These are phyloP conservation scores for Pterocarpus macrocarpus DNA, from an alignment of 306 rosid species.

Conservation along the genomic window DNA sequence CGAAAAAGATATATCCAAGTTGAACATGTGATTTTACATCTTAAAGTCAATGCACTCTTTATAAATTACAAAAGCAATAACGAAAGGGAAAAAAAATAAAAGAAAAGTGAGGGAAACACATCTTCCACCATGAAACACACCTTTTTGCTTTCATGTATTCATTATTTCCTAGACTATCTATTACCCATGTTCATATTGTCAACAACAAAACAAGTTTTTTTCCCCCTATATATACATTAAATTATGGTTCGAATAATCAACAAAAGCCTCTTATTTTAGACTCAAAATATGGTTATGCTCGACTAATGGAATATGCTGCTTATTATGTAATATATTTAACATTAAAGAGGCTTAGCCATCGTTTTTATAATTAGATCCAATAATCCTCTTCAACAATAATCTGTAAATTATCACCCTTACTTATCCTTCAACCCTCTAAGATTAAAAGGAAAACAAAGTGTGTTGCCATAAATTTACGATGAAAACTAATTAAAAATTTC, in stretches of 20 bases:
- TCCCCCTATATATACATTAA: not conserved
- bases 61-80: constrained; percentile 52
- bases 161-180: constrained; percentile 50
- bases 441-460: not conserved
- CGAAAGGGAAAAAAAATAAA: constrained; percentile 28
- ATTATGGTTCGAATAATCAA: not conserved
- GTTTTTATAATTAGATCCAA: not conserved
- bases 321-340: not conserved
- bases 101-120: constrained; percentile 10
- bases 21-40: constrained; percentile 50
- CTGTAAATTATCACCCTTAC: not conserved
- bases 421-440: not conserved
- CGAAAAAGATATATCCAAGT: constrained; percentile 59
- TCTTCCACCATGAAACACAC: constrained; percentile 56
- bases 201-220: not conserved
- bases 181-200: constrained; percentile 47
- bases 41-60: constrained; percentile 75
- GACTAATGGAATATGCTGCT: constrained; percentile 4
- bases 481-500: not conserved
- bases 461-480: not conserved
- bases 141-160: constrained; percentile 50
- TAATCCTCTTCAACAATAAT: not conserved
- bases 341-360: not conserved
- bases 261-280: not conserved
- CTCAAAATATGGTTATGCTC: not conserved